Base-by-base conservation (phyloP, 2,329 filamentous ascomycete species). In the Paraphaeosphaeria minitans region DNA sequence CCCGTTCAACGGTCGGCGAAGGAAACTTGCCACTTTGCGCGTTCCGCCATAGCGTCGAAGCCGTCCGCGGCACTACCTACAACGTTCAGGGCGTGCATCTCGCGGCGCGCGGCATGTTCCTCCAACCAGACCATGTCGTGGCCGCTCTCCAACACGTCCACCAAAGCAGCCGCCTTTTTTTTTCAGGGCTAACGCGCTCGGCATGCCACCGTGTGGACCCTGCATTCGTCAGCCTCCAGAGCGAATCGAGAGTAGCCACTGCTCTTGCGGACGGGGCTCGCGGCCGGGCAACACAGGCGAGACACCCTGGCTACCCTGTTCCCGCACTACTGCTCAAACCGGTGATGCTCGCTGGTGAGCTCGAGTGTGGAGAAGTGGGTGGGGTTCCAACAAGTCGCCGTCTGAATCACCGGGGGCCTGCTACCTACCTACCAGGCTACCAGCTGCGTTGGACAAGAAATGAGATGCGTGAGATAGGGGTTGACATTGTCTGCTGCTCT, bases 381-480 rank as follows among this genome's bases (percentile, higher is more conserved):
- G 31, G 47, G 1, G 6, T 29, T 37, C 31, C 31, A 22, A 14
- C 4, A n/a, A 37, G 31, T 24, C 33, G 21, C 31, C 29, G 31
- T 50, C n/a, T 42, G 50, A 53, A 53, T 53, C 50, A 51, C 21
- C 48, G 48, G 29, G n/a, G n/a, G n/a, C n/a, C n/a, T n/a, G n/a
- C n/a, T n/a, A n/a, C n/a, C n/a, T n/a, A n/a, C 46, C 9, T 16
- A 35, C 6, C 4, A n/a, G 29, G 46, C n/a, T 16, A 37, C 47
- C 47, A 39, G 31, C n/a, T 24, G 0, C 14, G 31, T 50, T 50
- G 47, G 47, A 19, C 31, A 12, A 3, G 47, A 37, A 29, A 50
- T 50, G 31, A 50, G 47, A 50, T 50, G n/a, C 21, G 8, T 3
- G 33, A 50, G 47, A 50, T 50, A 37, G 19, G 24, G 46, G 35